phyloP scores from a whole-genome alignment of 352 stramenopile species.

The Phytophthora palmivora region DNA sequence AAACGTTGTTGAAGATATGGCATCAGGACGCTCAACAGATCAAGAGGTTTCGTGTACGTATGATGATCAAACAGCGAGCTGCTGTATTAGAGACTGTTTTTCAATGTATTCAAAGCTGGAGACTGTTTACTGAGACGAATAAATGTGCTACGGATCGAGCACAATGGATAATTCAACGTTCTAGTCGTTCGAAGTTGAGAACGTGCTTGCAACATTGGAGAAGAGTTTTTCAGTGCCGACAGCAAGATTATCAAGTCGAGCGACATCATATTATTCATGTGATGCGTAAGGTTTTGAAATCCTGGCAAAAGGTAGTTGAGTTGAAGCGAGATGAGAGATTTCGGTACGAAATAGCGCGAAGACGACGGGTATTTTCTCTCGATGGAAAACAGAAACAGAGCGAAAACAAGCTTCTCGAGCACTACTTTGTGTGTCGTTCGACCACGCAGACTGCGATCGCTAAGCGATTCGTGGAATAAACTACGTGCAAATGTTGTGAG shows the following conservation, averaged over 20 bases:
- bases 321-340: slow-evolving; percentile 2
- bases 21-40: slow-evolving; percentile 3
- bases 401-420: slow-evolving; percentile 21
- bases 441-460: slow-evolving; percentile 10
- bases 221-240: slow-evolving; percentile 1
- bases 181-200: slow-evolving; percentile 25
- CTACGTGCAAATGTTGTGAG: slow-evolving; percentile 11
- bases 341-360: slow-evolving; percentile 18
- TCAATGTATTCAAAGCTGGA: slow-evolving; percentile 57
- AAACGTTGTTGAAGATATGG: slow-evolving; percentile 20
- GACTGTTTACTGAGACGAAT: slow-evolving; percentile 28
- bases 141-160: slow-evolving; percentile 38
- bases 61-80: slow-evolving; percentile 30
- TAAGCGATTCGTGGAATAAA: slow-evolving; percentile 15
- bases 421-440: slow-evolving; percentile 10
- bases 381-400: slow-evolving; percentile 18
- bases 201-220: slow-evolving; percentile 36
- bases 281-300: slow-evolving; percentile 8
- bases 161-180: slow-evolving; percentile 50
- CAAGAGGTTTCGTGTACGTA: slow-evolving; percentile 24
- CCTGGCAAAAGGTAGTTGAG: slow-evolving; percentile 10
- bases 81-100: slow-evolving; percentile 43
- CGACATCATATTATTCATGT: neutral
- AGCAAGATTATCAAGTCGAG: slow-evolving; percentile 8
- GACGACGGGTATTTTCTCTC: slow-evolving; percentile 8